These are phyloP conservation scores for Coelastrella sp. DNA, from an alignment of 139 green algal genomes.

Conservation along the genomic window DNA sequence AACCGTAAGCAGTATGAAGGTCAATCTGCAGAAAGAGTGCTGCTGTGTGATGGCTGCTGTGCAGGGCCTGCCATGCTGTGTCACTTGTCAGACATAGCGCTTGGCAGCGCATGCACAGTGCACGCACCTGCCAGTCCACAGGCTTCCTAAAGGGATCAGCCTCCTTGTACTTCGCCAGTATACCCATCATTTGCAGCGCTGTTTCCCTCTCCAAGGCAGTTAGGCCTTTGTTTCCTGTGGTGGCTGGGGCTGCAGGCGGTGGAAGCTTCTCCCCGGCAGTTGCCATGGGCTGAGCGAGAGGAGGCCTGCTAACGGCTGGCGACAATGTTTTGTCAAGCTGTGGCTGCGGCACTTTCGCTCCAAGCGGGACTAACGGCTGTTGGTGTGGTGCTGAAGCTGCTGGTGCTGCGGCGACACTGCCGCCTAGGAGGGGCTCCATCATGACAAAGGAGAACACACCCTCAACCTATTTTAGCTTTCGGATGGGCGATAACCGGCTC, in stretches of 20 bases:
- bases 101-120: neutral
- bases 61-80: neutral
- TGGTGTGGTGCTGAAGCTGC: neutral
- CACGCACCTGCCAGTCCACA: slow-evolving; percentile 31
- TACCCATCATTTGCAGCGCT: slow-evolving; percentile 14
- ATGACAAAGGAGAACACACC: neutral
- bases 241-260: neutral
- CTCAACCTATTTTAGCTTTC: too few species aligned
- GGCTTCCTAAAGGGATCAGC: slow-evolving; percentile 37
- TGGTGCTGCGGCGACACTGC: neutral
- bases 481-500: neutral
- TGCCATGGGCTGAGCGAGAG: neutral
- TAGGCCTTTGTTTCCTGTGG: neutral
- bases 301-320: neutral
- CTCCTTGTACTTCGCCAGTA: slow-evolving; percentile 41
- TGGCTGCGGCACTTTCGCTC: neutral
- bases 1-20: neutral
- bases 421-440: neutral
- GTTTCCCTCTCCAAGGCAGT: slow-evolving; percentile 12
- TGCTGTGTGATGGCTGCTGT: neutral
- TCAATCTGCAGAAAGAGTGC: neutral
- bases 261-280: neutral
- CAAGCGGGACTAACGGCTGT: neutral
- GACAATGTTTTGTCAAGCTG: neutral
- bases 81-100: neutral